phyloP scores from a whole-genome alignment of 1,284 basidiomycete species.

The Rhizoctonia solani region DNA sequence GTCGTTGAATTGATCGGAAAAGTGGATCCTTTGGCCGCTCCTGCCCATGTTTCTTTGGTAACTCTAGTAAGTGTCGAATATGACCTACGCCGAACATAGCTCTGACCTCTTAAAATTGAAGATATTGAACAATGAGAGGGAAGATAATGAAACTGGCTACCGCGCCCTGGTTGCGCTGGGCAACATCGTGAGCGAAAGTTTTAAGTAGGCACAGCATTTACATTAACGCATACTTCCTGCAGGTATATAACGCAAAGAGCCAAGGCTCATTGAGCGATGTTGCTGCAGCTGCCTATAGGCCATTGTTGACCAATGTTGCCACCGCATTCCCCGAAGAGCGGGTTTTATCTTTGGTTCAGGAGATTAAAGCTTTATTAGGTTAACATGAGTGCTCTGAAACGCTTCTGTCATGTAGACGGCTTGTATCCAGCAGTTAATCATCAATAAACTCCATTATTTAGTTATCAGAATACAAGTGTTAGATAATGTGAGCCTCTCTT shows the following conservation, averaged over 20 bases:
- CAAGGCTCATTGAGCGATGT: conserved; percentile 48
- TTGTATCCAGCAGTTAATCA: conserved; percentile 3
- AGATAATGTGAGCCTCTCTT: conserved; percentile 32
- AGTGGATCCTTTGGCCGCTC: background rate
- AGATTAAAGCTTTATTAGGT: conserved; percentile 49
- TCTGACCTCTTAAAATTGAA: conserved; percentile 42
- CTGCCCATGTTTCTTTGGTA: conserved; percentile 7
- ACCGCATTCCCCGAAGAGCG: conserved; percentile 61
- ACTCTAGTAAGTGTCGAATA: background rate
- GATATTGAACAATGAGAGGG: conserved; percentile 67
- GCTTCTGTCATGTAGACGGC: background rate
- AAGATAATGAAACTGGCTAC: conserved; percentile 84
- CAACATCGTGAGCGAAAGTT: conserved; percentile 65
- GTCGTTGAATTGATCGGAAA: conserved; percentile 27
- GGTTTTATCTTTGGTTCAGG: conserved; percentile 55
- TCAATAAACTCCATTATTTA: conserved; percentile 6
- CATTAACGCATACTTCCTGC: conserved; percentile 19
- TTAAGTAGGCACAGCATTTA: background rate
- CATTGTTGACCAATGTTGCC: conserved; percentile 50
- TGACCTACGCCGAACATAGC: background rate
- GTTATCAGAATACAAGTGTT: background rate
- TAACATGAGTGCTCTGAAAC: conserved; percentile 18
- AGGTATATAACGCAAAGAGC: conserved; percentile 57
- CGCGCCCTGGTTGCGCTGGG: conserved; percentile 85
- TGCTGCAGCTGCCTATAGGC: conserved; percentile 48